Evolutionary conservation across 1,284 basidiomycete species (phyloP).

Genomic region (Rhodotorula sp.): DNA sequence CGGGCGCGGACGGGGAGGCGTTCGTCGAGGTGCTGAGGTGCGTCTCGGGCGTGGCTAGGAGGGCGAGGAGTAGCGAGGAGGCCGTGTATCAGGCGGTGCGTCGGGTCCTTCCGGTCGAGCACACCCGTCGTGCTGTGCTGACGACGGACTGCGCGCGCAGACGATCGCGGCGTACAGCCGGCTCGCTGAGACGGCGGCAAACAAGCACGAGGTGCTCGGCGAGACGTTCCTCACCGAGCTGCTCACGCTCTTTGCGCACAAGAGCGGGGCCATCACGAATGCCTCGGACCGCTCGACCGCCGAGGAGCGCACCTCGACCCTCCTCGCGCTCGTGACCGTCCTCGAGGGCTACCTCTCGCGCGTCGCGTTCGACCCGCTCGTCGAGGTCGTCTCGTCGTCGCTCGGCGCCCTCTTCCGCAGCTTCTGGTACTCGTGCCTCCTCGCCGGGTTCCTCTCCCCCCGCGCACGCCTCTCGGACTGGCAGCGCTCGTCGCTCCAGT

Average conservation of each 20-base stretch:
- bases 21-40: constrained; percentile 1
- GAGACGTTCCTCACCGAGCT: constrained; percentile 22
- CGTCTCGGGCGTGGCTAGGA: background rate
- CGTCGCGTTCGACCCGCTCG: constrained; percentile 62
- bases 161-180: background rate
- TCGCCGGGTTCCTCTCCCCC: constrained; percentile 71
- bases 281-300: background rate
- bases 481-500: constrained; percentile 67
- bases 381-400: constrained; percentile 57
- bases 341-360: constrained; percentile 87
- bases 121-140: too few relatives aligned
- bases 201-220: constrained; percentile 9
- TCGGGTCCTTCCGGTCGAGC: background rate
- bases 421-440: constrained; percentile 88
- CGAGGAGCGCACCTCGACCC: constrained; percentile 20
- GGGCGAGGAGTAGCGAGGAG: background rate
- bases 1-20: background rate
- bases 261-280: background rate
- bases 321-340: constrained; percentile 66
- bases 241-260: constrained; percentile 11
- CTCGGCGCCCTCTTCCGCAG: constrained; percentile 85
- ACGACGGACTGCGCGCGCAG: background rate
- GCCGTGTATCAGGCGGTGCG: background rate
- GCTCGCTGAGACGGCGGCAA: background rate
- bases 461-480: constrained; percentile 58